Percentiles rank a stretch among this genome's conserved stretches.
phyloP scores from a whole-genome alignment of 2,329 filamentous ascomycete genomes.

The Claviceps capensis region DNA sequence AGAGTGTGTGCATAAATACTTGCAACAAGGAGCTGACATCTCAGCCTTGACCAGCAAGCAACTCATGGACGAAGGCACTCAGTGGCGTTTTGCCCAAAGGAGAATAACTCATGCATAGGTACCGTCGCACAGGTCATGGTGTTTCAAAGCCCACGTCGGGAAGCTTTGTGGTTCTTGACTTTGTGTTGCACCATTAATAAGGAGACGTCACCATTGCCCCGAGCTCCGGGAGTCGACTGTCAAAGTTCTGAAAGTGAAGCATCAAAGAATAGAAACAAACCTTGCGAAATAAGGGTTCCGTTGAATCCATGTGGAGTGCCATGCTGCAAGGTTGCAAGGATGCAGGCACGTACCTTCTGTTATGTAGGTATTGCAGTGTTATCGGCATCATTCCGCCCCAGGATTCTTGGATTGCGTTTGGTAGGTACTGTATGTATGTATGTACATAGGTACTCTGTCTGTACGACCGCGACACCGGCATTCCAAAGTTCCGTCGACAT shows the following conservation, averaged over 20 bases:
- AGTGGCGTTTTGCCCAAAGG: background rate
- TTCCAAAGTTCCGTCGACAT: background rate
- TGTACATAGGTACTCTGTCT: too few relatives aligned
- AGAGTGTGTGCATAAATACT: background rate
- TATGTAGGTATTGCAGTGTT: too few relatives aligned
- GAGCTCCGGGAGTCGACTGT: background rate
- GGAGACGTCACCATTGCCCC: background rate
- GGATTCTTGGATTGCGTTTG: background rate
- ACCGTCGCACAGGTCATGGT: too few relatives aligned
- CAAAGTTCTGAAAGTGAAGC: background rate
- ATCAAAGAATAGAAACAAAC: background rate
- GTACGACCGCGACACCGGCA: background rate
- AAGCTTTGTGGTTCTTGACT: background rate
- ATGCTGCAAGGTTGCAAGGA: background rate
- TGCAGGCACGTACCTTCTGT: background rate
- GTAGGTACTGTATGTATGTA: background rate
- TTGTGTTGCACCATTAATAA: background rate
- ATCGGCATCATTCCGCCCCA: too few relatives aligned
- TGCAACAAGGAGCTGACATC: background rate
- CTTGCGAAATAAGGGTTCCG: background rate
- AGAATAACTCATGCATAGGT: too few relatives aligned
- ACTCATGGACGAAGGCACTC: background rate
- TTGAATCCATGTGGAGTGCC: background rate
- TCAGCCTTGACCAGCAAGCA: background rate
- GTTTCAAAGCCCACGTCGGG: too few relatives aligned